Percentiles rank a stretch among this genome's conserved stretches.
These are phyloP conservation scores for Boletellus sp. DNA, from an alignment of 768 basidiomycete species.

Conservation along the genomic window DNA sequence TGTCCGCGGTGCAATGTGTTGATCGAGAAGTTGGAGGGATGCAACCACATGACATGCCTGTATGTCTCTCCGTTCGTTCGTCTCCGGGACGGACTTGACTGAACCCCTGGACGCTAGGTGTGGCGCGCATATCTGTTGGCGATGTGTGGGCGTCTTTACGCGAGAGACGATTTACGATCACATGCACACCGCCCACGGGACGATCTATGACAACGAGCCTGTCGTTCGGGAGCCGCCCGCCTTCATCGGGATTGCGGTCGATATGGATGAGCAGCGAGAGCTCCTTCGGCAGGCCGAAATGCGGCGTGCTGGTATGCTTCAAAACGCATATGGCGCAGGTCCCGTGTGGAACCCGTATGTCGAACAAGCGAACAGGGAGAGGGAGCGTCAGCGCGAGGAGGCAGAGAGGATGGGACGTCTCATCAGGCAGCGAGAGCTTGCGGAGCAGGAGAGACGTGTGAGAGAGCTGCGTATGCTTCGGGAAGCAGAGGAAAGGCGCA, in stretches of 20 bases:
- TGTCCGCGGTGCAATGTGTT: conserved; percentile 67
- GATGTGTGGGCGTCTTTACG: conserved; percentile 44
- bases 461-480: conserved; percentile 1
- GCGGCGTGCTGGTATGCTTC: conserved; percentile 2
- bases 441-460: background rate
- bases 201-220: conserved; percentile 20
- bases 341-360: background rate
- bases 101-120: conserved; percentile 39
- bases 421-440: background rate
- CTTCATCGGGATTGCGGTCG: conserved; percentile 12
- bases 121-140: conserved; percentile 76
- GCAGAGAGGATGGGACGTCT: background rate
- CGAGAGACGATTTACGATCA: conserved; percentile 33
- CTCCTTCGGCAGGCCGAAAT: conserved; percentile 12
- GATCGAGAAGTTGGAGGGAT: conserved; percentile 70
- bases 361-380: background rate
- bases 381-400: conserved; percentile 2
- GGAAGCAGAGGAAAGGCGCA: background rate
- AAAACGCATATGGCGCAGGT: background rate
- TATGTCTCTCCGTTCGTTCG: conserved; percentile 1
- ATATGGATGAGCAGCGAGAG: conserved; percentile 22
- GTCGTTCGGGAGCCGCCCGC: background rate
- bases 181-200: conserved; percentile 34
- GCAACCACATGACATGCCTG: conserved; percentile 75
- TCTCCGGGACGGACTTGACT: no score